phyloP scores from a whole-genome alignment of 306 rosid genomes.

The Sechiopsis laciniata region DNA sequence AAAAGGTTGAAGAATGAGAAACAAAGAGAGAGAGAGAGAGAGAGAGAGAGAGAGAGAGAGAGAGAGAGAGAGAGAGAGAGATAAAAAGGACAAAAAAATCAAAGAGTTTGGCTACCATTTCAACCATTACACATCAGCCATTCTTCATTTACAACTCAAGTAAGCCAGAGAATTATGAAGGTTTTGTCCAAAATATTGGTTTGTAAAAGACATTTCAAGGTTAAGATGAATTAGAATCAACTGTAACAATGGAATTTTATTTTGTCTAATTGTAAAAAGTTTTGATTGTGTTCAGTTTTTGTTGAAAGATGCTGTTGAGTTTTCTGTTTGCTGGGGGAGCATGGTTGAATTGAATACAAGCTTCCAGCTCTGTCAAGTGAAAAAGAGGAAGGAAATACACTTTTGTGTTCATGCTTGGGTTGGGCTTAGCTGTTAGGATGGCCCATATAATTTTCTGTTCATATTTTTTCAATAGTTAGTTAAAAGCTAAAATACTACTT shows the following conservation, averaged over 20 bases:
- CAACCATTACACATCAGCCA: not conserved
- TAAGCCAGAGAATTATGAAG: not conserved
- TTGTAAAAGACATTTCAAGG: not conserved
- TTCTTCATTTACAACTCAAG: not conserved
- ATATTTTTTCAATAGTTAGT: no score
- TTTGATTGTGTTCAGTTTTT: conserved; percentile 4
- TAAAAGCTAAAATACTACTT: no score
- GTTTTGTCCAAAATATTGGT: not conserved
- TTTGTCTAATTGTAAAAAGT: not conserved
- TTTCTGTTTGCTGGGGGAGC: not conserved
- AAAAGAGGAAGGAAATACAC: not conserved
- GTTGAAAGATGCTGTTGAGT: not conserved
- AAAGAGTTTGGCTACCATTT: not conserved
- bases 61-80: not conserved
- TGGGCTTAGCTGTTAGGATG: not conserved
- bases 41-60: not conserved
- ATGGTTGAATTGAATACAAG: not conserved
- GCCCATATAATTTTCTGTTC: not conserved
- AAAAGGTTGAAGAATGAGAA: not conserved
- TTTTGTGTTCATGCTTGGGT: not conserved
- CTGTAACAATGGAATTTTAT: not conserved
- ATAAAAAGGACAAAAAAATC: not conserved
- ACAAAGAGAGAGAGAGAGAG: not conserved
- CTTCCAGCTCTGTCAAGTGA: not conserved
- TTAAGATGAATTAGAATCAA: not conserved